Evolutionary conservation across 116 monocot genomes (phyloP).

Genomic region (Dioscorea cayenensis): DNA sequence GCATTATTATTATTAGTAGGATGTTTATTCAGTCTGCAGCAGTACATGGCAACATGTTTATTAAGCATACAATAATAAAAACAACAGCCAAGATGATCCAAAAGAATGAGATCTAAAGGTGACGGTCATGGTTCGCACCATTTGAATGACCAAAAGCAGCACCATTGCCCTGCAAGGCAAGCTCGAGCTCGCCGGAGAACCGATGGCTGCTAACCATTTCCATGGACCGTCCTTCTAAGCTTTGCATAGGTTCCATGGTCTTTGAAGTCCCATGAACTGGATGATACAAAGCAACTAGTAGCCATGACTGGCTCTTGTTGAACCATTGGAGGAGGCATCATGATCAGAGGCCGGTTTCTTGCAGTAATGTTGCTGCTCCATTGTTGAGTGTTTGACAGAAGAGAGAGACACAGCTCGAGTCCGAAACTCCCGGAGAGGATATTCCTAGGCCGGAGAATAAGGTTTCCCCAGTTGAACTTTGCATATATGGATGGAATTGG

Average conservation of each 20-base stretch:
- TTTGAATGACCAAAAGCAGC: conserved; percentile 21
- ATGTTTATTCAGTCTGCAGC: no score
- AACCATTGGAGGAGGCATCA: conserved; percentile 2
- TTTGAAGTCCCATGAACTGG: conserved; percentile 26
- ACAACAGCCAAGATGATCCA: not conserved
- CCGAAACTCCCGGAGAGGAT: conserved; percentile 13
- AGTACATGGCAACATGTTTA: no score
- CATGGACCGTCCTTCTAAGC: conserved; percentile 5
- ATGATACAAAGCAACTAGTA: not conserved
- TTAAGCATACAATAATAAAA: not conserved
- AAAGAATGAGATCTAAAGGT: conserved; percentile 15
- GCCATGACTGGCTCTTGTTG: not conserved
- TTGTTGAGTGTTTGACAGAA: conserved; percentile 41
- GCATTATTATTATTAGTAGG: no score
- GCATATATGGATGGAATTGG: conserved; percentile 5
- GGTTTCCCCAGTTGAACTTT: not conserved
- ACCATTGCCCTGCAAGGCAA: conserved; percentile 53
- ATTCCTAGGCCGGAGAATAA: conserved; percentile 15
- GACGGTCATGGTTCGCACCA: conserved; percentile 25
- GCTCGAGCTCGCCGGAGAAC: conserved; percentile 59
- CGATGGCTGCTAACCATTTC: conserved; percentile 6
- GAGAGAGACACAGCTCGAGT: conserved; percentile 55
- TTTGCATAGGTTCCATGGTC: conserved; percentile 5
- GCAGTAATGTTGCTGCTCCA: conserved; percentile 18
- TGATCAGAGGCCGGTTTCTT: conserved; percentile 7